These are phyloP conservation scores for Aspergillus glaucus DNA, from an alignment of 2,329 filamentous ascomycete genomes.

Conservation along the genomic window DNA sequence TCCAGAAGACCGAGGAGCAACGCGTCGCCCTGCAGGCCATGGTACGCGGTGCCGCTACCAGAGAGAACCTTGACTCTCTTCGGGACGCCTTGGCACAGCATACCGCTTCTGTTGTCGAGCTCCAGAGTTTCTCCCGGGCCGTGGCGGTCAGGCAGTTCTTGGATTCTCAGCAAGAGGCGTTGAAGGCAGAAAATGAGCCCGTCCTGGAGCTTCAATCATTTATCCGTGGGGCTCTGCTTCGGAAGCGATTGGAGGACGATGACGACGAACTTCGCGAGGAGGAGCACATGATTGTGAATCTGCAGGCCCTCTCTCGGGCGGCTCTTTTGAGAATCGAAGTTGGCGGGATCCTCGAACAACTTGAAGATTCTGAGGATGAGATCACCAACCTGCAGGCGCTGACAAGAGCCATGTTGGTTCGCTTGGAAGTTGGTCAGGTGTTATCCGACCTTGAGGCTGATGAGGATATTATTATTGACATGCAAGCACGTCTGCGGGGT, in stretches of 20 bases:
- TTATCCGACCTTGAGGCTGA: conserved; percentile 74
- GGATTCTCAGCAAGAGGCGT: conserved; percentile 25
- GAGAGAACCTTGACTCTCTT: conserved; percentile 21
- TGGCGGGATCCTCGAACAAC: conserved; percentile 56
- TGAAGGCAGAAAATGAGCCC: conserved; percentile 39
- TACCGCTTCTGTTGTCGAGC: conserved; percentile 16
- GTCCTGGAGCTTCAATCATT: conserved; percentile 49
- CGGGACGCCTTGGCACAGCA: conserved; percentile 25
- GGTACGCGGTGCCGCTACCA: conserved; percentile 33
- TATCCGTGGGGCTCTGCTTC: conserved; percentile 38
- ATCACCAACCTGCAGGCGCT: conserved; percentile 68
- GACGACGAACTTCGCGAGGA: conserved; percentile 26
- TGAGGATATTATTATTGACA: conserved; percentile 66
- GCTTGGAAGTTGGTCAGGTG: conserved; percentile 65
- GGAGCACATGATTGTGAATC: conserved; percentile 22
- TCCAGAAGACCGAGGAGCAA: conserved; percentile 35
- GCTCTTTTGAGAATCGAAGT: conserved; percentile 35
- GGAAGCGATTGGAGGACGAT: conserved; percentile 26
- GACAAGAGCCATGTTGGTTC: conserved; percentile 70
- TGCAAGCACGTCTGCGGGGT: conserved; percentile 70
- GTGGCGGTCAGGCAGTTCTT: conserved; percentile 26
- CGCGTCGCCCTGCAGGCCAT: conserved; percentile 43
- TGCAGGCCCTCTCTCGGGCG: conserved; percentile 38
- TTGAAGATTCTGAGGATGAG: conserved; percentile 62
- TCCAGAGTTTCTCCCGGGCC: conserved; percentile 32